Base-by-base conservation (phyloP, 2,329 filamentous ascomycete genomes). In the Thermochaetoides dissita region DNA sequence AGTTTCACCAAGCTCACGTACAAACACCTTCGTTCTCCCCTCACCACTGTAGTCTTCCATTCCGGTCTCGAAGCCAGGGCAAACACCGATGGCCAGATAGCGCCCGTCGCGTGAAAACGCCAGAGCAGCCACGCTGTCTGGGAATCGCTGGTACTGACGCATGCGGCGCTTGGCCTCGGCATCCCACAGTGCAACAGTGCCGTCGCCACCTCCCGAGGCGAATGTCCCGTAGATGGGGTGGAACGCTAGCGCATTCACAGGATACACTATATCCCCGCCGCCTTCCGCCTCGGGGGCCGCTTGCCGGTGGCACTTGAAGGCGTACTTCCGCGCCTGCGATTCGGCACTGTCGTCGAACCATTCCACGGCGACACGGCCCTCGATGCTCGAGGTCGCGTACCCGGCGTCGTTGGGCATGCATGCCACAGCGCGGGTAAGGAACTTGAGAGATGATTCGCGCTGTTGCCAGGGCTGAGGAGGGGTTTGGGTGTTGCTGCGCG, bases 381-480 rank as follows among this genome's bases (percentile, higher is more conserved):
- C 91, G 55, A 98, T 98, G 55, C 81, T 88, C 45, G 78, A 85
- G 1, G 83, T 89, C 8, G 89, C 88, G 59, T 96, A 98, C 6
- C 91, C 91, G 8, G 82, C 84, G 51, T 95, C 91, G 54, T 91
- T 88, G 10, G 91, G 89, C 91, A 98, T 96, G 61, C 89, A 94
- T 10, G 87, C 80, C 0, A 96, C 84, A 11, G 85, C 84, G 46
- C 91, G 77, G 1, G 89, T 96, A 69, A 95, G 86, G 64, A 94
- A 98, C 60, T 95, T 94, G 57, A 98, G 73, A 28, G 84, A 93
- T 40, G 85, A 94, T 61, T 98, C 91, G 46, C 91, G 78, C 54
- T 85, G 77, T 62, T 98, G 91, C 86, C 86, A 95, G 0, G 89
- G 88, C 57, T 84, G 74, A 56, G 12, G 64, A 64, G 55, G 63